A percentile compares a stretch with the other conserved stretches of the same genome.
Conservation (phyloP, 345 rosid species). For the Camelina sativa region DNA sequence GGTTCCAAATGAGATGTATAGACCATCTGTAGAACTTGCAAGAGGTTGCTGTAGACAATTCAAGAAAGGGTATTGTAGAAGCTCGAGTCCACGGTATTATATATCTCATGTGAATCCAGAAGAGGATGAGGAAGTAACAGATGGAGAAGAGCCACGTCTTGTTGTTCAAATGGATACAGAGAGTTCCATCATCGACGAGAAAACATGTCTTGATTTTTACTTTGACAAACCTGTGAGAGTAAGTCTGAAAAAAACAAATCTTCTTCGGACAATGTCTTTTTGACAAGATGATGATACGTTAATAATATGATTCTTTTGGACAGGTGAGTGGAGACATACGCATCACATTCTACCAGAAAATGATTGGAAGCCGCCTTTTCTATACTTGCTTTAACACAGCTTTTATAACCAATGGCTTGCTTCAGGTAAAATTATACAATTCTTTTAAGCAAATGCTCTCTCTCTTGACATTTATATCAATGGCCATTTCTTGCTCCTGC, state of each 20-base stretch:
- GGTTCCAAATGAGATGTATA: slow-evolving; percentile 68
- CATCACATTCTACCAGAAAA: slow-evolving; percentile 81
- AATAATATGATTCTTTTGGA: slow-evolving; percentile 14
- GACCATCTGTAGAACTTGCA: slow-evolving; percentile 69
- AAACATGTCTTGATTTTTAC: slow-evolving; percentile 77
- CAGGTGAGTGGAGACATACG: slow-evolving; percentile 82
- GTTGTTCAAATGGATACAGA: slow-evolving; percentile 97
- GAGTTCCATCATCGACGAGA: slow-evolving; percentile 75
- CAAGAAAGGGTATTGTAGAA: slow-evolving; percentile 62
- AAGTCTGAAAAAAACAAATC: slow-evolving; percentile 34
- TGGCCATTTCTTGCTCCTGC: slow-evolving; percentile 21
- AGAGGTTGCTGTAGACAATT: slow-evolving; percentile 73
- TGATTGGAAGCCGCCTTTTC: slow-evolving; percentile 89
- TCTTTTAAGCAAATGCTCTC: not conserved
- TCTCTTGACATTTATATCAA: slow-evolving; percentile 21
- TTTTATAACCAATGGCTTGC: slow-evolving; percentile 77
- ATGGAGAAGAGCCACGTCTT: slow-evolving; percentile 55
- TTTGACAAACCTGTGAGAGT: slow-evolving; percentile 77
- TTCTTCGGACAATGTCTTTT: not conserved
- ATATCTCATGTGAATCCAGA: slow-evolving; percentile 56
- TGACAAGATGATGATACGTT: not conserved
- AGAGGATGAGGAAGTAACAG: slow-evolving; percentile 40
- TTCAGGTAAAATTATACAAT: slow-evolving; percentile 58
- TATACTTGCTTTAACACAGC: slow-evolving; percentile 89
- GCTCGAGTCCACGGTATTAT: slow-evolving; percentile 64